phyloP scores from a whole-genome alignment of 768 basidiomycete species.

The Serendipita sp. region DNA sequence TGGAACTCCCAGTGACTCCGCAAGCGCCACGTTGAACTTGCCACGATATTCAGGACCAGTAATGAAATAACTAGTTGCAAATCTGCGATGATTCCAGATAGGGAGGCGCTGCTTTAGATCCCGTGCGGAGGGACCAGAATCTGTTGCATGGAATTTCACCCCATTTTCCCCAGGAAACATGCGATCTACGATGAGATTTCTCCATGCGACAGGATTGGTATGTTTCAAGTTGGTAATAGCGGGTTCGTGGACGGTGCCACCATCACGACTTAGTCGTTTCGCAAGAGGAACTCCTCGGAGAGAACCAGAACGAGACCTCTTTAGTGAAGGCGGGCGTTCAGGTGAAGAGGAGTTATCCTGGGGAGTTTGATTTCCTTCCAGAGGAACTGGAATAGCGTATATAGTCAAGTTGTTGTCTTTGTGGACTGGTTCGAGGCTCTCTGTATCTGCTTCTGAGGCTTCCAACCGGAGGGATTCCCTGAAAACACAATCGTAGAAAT shows the following conservation, averaged over 20 bases:
- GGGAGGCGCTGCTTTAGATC: conserved; percentile 9
- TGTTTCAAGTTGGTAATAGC: background rate
- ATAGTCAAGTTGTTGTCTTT: conserved; percentile 49
- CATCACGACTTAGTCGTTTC: conserved; percentile 2
- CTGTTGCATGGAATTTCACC: background rate
- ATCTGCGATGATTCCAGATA: background rate
- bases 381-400: conserved; percentile 39
- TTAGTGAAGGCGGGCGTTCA: conserved; percentile 5
- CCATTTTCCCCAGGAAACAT: conserved; percentile 44
- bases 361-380: conserved; percentile 1
- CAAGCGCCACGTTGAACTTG: conserved; percentile 59
- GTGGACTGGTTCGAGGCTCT: conserved; percentile 31
- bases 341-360: background rate
- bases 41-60: conserved; percentile 33
- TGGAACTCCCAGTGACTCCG: conserved; percentile 47
- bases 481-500: background rate
- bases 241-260: background rate
- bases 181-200: conserved; percentile 31
- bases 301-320: conserved; percentile 18
- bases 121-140: background rate
- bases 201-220: conserved; percentile 37
- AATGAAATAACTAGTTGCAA: conserved; percentile 23
- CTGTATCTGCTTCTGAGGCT: conserved; percentile 28
- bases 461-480: conserved; percentile 39
- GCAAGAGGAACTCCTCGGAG: conserved; percentile 9